Evolutionary conservation across 1,284 basidiomycete genomes (phyloP), one percentile per base, ranked within the genome.

Genomic region (Neolentinus lepideus): DNA sequence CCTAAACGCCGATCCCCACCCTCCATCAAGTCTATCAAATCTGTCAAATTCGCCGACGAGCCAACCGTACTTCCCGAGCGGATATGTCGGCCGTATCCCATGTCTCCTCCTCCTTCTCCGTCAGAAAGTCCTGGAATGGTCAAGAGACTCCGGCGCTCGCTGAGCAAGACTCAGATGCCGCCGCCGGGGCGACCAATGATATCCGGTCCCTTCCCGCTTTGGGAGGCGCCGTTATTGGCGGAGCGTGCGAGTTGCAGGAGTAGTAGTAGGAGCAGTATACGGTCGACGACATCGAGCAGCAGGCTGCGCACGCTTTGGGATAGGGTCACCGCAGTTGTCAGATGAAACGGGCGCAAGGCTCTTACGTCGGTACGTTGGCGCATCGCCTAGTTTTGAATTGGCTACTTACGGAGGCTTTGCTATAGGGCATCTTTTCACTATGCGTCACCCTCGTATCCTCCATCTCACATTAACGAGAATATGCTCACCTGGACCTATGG

Each of bases 1-100:
- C 60, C 69, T 11, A 71, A 63, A 58, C 68, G 59, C 36, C 69
- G 69, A 9, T 67, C 69, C 4, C 62, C 73, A 9, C 64, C 72
- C 1, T 77, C 75, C 19, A 75, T 76, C 22, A 76, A 76, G 61
- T 76, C 35, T n/a, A 33, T 26, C 2, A 46, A 54, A 25, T 46
- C 36, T 16, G 53, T 54, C 35, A 46, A 54, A 24, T 51, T 48
- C 22, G 47, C 24, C 24, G 9, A 54, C 52, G 62, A 61, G 25
- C 47, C 47, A 9, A 50, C 47, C 11, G 12, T 24, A n/a, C 25
- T 4, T n/a, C 16, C 47, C 3, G 47, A 50, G 24, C 47, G 43
- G 16, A 4, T 21, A 4, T 50, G 27, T n/a, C 47, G 27, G 12
- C 6, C 22, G 12, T 16, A 3, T 8, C 54, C 56, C 26, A 45